A percentile compares a stretch with the other conserved stretches of the same genome.
Conservation (phyloP, 129 eudicot species). For the Smallanthus sonchifolius region DNA sequence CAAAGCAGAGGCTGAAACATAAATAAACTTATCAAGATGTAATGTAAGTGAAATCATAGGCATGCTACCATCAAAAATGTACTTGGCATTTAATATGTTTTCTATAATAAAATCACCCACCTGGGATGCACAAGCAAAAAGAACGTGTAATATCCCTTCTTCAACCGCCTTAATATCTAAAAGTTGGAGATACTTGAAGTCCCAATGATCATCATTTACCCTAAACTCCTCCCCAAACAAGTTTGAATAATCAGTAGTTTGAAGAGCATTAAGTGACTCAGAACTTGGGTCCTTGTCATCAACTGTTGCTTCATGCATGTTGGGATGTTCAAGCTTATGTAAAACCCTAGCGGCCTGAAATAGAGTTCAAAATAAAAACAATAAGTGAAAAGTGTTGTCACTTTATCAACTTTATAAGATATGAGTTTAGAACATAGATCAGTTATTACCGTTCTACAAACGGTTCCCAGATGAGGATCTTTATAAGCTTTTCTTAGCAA, state of each 20-base stretch:
- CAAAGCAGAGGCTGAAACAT: slow-evolving; percentile 70
- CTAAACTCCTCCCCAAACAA: slow-evolving; percentile 81
- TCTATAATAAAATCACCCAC: slow-evolving; percentile 38
- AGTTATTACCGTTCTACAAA: slow-evolving; percentile 77
- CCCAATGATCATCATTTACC: slow-evolving; percentile 56
- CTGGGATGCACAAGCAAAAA: slow-evolving; percentile 90
- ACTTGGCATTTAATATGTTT: background rate
- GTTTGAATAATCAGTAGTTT: slow-evolving; percentile 56
- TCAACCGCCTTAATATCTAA: slow-evolving; percentile 74
- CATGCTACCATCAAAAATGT: background rate
- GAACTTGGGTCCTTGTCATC: slow-evolving; percentile 42
- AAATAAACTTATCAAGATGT: slow-evolving; percentile 28
- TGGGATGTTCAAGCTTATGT: slow-evolving; percentile 51
- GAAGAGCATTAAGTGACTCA: slow-evolving; percentile 37
- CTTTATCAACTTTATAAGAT: background rate
- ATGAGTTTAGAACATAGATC: background rate
- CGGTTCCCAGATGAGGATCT: slow-evolving; percentile 63
- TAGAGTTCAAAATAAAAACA: background rate
- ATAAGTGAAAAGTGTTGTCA: background rate
- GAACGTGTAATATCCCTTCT: slow-evolving; percentile 86
- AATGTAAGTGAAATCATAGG: slow-evolving; percentile 4
- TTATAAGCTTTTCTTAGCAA: slow-evolving; percentile 79
- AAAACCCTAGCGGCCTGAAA: slow-evolving; percentile 76
- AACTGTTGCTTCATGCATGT: slow-evolving; percentile 41
- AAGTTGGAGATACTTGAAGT: slow-evolving; percentile 51